These are phyloP conservation scores for Penicillium tannophilum DNA, from an alignment of 495 filamentous ascomycete species.

Conservation along the genomic window DNA sequence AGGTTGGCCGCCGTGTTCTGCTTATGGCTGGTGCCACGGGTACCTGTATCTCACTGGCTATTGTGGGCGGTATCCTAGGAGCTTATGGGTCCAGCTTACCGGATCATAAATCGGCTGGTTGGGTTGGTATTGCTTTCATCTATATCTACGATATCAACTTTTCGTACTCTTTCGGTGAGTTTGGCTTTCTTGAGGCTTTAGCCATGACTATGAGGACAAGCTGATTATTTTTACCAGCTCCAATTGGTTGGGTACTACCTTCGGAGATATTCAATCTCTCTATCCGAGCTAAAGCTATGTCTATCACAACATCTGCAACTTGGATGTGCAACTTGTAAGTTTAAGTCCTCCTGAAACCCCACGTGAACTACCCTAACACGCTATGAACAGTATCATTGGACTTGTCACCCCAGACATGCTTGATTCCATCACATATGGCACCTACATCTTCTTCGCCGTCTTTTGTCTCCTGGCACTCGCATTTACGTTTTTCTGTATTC, in stretches of 20 bases:
- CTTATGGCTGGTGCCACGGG: conserved; percentile 49
- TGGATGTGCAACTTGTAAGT: conserved; percentile 49
- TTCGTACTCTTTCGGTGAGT: conserved; percentile 55
- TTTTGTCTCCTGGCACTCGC: conserved; percentile 65
- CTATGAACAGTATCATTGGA: conserved; percentile 57
- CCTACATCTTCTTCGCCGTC: conserved; percentile 77
- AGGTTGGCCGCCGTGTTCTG: conserved; percentile 64
- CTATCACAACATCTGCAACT: conserved; percentile 42
- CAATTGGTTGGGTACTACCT: conserved; percentile 46
- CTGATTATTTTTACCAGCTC: conserved; percentile 30
- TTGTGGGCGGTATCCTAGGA: conserved; percentile 74
- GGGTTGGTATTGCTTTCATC: conserved; percentile 78
- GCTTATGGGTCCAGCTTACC: conserved; percentile 61
- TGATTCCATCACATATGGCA: conserved; percentile 68
- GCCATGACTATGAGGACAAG: conserved; percentile 51
- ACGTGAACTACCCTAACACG: conserved; percentile 1
- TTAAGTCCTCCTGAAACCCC: background rate
- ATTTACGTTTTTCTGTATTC: conserved; percentile 61
- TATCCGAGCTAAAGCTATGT: conserved; percentile 42
- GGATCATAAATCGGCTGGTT: conserved; percentile 64
- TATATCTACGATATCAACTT: conserved; percentile 84
- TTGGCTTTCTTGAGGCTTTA: conserved; percentile 64
- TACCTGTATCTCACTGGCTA: conserved; percentile 67
- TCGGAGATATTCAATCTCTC: conserved; percentile 46
- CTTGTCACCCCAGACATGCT: conserved; percentile 80